Percentiles rank a stretch among this genome's conserved stretches.
Conservation (phyloP, 2,329 filamentous ascomycete species). For the Chalara sp. region DNA sequence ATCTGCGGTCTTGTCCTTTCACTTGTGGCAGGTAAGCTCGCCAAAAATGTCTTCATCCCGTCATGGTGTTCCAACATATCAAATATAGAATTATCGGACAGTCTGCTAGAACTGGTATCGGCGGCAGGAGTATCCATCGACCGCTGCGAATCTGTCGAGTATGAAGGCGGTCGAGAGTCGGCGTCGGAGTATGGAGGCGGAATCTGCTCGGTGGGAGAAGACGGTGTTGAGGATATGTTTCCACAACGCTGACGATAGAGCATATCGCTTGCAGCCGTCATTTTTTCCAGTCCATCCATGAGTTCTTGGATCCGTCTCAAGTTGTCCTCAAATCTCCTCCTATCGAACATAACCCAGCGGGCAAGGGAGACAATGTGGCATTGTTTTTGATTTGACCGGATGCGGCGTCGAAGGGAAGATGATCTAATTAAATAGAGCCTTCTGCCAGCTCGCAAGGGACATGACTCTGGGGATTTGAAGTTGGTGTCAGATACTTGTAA, state of each 20-base stretch:
- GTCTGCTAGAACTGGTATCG: not conserved
- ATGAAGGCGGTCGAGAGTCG: conserved; percentile 10
- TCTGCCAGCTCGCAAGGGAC: too few species aligned
- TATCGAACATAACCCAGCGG: conserved; percentile 18
- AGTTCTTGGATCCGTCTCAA: conserved; percentile 14
- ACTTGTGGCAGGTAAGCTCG: not conserved
- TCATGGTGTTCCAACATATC: conserved; percentile 5
- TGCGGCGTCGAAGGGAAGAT: conserved; percentile 8
- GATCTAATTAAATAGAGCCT: not conserved
- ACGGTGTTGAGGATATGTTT: not conserved
- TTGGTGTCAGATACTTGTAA: too few species aligned
- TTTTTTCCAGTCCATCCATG: conserved; percentile 17
- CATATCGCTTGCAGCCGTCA: conserved; percentile 9
- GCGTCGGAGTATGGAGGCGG: too few species aligned
- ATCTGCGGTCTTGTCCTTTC: not conserved
- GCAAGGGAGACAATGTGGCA: conserved; percentile 15
- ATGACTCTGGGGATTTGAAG: too few species aligned
- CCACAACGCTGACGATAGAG: not conserved
- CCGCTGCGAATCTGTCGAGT: conserved; percentile 3
- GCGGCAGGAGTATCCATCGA: not conserved
- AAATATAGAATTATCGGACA: not conserved
- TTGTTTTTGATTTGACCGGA: conserved; percentile 13
- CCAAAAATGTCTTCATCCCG: conserved; percentile 8
- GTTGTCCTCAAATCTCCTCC: conserved; percentile 16
- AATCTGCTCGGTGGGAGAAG: too few species aligned